phyloP scores from a whole-genome alignment of 2,329 filamentous ascomycete species.

The Xylariaceae sp. region DNA sequence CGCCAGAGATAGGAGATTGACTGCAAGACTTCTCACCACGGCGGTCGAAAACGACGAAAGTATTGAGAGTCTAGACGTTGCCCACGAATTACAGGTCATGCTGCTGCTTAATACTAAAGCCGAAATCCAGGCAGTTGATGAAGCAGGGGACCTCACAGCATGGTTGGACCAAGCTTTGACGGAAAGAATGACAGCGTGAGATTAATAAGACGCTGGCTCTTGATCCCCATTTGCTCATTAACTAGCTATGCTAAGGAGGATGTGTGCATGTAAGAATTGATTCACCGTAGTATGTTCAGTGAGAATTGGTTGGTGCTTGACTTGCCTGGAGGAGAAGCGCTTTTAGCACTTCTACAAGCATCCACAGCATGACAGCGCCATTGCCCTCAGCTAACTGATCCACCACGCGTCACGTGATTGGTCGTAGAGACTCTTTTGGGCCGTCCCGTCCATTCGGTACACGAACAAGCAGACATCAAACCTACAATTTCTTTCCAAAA shows the following conservation, averaged over 20 bases:
- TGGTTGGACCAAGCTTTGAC: conserved; percentile 48
- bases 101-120: conserved; percentile 69
- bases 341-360: too few species aligned
- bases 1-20: conserved; percentile 54
- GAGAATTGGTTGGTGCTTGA: too few species aligned
- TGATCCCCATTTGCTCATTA: too few species aligned
- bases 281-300: too few species aligned
- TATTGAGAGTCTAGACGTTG: conserved; percentile 38
- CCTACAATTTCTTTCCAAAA: not conserved
- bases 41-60: conserved; percentile 33
- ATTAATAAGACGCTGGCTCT: not conserved
- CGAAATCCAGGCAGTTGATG: conserved; percentile 69
- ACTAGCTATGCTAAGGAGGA: too few species aligned
- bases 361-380: too few species aligned
- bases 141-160: conserved; percentile 44
- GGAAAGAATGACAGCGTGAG: not conserved
- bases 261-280: too few species aligned
- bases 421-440: conserved; percentile 1
- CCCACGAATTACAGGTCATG: conserved; percentile 65
- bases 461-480: not conserved
- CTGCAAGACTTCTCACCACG: conserved; percentile 48
- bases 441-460: not conserved
- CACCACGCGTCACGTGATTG: conserved; percentile 23
- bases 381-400: not conserved
- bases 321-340: too few species aligned